phyloP scores from a whole-genome alignment of 2,329 filamentous ascomycete species.

The Trichoderma polysporum region DNA sequence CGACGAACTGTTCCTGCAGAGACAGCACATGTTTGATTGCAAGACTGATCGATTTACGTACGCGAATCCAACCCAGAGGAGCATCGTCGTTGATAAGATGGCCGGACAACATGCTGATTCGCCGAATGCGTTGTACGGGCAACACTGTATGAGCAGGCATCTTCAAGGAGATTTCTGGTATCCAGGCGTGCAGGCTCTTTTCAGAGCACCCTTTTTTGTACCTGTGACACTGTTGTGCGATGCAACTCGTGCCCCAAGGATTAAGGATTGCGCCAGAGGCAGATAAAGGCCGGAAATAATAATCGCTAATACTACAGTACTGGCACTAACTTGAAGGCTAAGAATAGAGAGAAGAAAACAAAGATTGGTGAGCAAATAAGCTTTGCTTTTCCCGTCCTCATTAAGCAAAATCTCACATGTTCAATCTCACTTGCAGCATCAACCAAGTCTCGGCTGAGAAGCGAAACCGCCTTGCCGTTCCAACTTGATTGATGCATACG shows the following conservation, averaged over 20 bases:
- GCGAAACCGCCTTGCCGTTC: constrained; percentile 2
- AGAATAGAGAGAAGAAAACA: constrained; percentile 1
- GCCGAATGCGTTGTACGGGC: not conserved
- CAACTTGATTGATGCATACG: not conserved
- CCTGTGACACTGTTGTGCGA: not conserved
- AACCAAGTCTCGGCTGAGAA: not conserved
- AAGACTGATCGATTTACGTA: not conserved
- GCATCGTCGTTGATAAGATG: not conserved
- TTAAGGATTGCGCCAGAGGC: too few species aligned
- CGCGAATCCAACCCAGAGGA: not conserved
- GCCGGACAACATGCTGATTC: not conserved
- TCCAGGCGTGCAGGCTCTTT: not conserved
- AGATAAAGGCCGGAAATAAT: not conserved
- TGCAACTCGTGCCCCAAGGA: not conserved
- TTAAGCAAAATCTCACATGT: constrained; percentile 11
- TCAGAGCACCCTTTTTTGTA: not conserved
- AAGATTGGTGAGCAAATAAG: constrained; percentile 17
- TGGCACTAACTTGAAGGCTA: not conserved
- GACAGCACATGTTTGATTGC: not conserved
- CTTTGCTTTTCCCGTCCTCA: not conserved
- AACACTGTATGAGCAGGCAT: not conserved
- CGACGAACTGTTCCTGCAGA: constrained; percentile 1
- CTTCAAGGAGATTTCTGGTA: not conserved
- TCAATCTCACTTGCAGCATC: constrained; percentile 12
- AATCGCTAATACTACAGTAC: too few species aligned